Evolutionary conservation across 2,329 filamentous ascomycete genomes (phyloP).

Genomic region (Penicillium sp.): DNA sequence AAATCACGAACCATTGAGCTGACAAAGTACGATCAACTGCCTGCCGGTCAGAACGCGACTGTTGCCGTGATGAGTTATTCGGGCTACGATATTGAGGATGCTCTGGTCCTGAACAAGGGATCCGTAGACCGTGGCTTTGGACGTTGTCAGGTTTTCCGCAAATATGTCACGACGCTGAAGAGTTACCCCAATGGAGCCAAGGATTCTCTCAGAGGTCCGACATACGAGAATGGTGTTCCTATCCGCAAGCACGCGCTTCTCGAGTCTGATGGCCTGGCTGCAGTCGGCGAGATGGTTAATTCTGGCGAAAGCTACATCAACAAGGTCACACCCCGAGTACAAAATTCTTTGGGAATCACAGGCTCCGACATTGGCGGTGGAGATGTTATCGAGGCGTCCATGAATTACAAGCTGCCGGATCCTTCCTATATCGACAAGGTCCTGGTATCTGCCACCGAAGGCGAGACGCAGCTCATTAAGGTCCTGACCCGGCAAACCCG

Average conservation of each 20-base stretch:
- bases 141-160: conserved; percentile 96
- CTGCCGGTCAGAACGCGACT: conserved; percentile 92
- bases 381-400: conserved; percentile 37
- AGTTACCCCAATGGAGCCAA: conserved; percentile 78
- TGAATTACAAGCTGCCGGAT: conserved; percentile 78
- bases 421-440: conserved; percentile 93
- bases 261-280: conserved; percentile 82
- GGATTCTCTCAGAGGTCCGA: conserved; percentile 60
- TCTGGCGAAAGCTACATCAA: conserved; percentile 84
- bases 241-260: conserved; percentile 70
- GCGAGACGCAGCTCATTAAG: conserved; percentile 83
- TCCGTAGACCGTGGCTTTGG: conserved; percentile 94
- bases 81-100: conserved; percentile 99
- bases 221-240: conserved; percentile 60
- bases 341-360: conserved; percentile 64
- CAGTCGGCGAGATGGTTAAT: conserved; percentile 76
- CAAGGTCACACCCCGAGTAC: conserved; percentile 80
- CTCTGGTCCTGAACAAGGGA: conserved; percentile 92
- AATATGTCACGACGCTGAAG: conserved; percentile 81
- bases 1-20: conserved; percentile 96
- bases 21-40: conserved; percentile 94
- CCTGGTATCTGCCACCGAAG: conserved; percentile 85
- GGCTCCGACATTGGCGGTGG: conserved; percentile 56
- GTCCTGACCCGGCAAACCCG: conserved; percentile 95
- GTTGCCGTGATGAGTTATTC: conserved; percentile 99